Evolutionary conservation across 441 rosid genomes (phyloP), one percentile per base, ranked within the genome.

Genomic region (Gossypium schwendimanii): DNA sequence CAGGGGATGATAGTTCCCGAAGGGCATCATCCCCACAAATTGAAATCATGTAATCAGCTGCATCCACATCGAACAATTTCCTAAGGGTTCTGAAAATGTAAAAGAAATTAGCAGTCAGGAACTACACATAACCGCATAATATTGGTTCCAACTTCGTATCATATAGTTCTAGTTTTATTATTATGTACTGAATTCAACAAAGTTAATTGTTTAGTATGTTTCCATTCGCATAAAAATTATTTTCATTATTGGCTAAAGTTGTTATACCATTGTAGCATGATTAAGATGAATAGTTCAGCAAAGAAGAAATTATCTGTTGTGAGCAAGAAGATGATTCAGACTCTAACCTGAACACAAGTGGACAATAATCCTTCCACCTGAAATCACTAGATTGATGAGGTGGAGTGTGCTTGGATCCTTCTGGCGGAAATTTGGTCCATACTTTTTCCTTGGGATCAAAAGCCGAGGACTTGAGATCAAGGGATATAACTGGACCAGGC

Each of bases 311-410:
- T 23, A 67, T 23, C 55, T 23, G 36, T 69, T 17, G 54, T 49
- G 63, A 60, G 50, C 54, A 68, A 18, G 58, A 60, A 44, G 9
- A 70, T 33, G 71, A 62, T 20, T 6, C 49, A 60, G 50, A 57
- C 36, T 24, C 79, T 60, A 65, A 96, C 99, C 99, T 91, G 89
- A 96, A 96, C 69, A 93, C 98, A 71, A 96, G 84, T 20, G 99
- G 99, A 65, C 99, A 96, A 79, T 96, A 96, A 69, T 96, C 99
- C 78, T 96, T 93, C 99, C 99, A 96, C 82, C 73, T 90, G 76
- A 96, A 96, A 62, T 96, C 99, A 59, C 80, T 81, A 20, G 98
- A 96, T 77, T 87, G 96, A 83, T 96, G 99, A 23, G 99, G 99
- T 41, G 98, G 98, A 71, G 99, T 96, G 76, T 91, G 83, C 71